These are phyloP conservation scores for Phaeotremella fagi DNA, from an alignment of 768 basidiomycete genomes.

Conservation along the genomic window DNA sequence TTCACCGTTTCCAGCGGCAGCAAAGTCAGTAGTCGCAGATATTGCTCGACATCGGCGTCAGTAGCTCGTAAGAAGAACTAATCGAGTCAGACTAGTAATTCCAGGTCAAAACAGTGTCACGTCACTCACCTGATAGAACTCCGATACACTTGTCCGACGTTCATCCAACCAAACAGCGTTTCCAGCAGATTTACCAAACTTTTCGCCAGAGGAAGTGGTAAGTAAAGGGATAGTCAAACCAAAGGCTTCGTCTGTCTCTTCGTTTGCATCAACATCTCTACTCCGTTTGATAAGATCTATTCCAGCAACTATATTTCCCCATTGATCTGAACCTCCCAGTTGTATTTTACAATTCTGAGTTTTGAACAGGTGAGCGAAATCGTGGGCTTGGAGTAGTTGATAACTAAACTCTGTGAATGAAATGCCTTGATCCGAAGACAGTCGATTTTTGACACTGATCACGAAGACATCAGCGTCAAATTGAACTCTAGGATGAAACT, in stretches of 20 bases:
- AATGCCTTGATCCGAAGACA: slow-evolving; percentile 72
- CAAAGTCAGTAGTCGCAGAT: slow-evolving; percentile 78
- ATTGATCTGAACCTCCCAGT: slow-evolving; percentile 94
- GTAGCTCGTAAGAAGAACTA: slow-evolving; percentile 84
- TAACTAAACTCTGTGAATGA: slow-evolving; percentile 99
- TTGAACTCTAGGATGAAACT: slow-evolving; percentile 24
- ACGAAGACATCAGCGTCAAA: too few species aligned
- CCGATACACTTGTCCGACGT: slow-evolving; percentile 72
- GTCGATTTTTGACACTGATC: slow-evolving; percentile 80
- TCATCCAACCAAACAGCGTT: slow-evolving; percentile 90
- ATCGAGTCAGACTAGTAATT: neutral
- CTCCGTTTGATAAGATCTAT: slow-evolving; percentile 78
- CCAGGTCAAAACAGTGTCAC: slow-evolving; percentile 7
- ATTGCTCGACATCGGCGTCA: slow-evolving; percentile 73
- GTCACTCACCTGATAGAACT: slow-evolving; percentile 80
- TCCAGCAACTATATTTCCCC: slow-evolving; percentile 95
- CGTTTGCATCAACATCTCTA: neutral
- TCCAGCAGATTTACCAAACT: slow-evolving; percentile 95
- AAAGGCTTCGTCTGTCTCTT: slow-evolving; percentile 53
- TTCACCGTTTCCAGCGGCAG: slow-evolving; percentile 60
- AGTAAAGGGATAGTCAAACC: slow-evolving; percentile 92
- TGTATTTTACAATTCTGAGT: slow-evolving; percentile 71
- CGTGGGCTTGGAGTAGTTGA: slow-evolving; percentile 93
- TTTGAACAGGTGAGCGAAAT: slow-evolving; percentile 72
- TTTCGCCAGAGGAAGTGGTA: slow-evolving; percentile 81